A percentile compares a stretch with the other conserved stretches of the same genome.
Conservation (phyloP, 2,329 filamentous ascomycete species). For the Fusarium acutatum region DNA sequence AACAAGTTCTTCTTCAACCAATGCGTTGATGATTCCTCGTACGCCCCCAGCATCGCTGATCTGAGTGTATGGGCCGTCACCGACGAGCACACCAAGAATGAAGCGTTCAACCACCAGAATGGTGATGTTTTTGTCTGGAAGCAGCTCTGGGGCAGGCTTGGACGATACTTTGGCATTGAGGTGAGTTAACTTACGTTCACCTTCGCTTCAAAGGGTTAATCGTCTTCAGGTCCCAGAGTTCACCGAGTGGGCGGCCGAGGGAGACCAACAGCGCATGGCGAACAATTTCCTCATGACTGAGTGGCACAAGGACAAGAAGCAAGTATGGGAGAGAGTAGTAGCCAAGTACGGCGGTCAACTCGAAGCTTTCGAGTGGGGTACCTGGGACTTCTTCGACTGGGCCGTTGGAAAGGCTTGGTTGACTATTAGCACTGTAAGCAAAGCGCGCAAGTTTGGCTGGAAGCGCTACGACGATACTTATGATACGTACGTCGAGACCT, state of each 20-base stretch:
- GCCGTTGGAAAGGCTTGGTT: slow-evolving; percentile 30
- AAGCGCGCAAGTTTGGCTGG: slow-evolving; percentile 34
- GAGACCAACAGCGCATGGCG: slow-evolving; percentile 21
- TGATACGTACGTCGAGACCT: slow-evolving; percentile 25
- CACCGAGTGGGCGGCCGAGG: slow-evolving; percentile 17
- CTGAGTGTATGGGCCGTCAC: slow-evolving; percentile 19
- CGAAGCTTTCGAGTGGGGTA: slow-evolving; percentile 28
- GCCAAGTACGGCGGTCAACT: slow-evolving; percentile 20
- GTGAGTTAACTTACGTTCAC: no score
- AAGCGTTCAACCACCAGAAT: slow-evolving; percentile 25
- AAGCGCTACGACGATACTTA: slow-evolving; percentile 27
- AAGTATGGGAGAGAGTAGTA: slow-evolving; percentile 24
- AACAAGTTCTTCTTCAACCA: slow-evolving; percentile 27
- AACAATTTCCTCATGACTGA: slow-evolving; percentile 29
- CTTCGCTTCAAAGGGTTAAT: no score
- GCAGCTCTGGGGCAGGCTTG: slow-evolving; percentile 4
- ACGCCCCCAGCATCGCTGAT: slow-evolving; percentile 24
- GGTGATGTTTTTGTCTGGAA: slow-evolving; percentile 25
- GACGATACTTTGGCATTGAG: slow-evolving; percentile 8
- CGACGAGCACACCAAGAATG: slow-evolving; percentile 9
- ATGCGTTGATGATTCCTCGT: slow-evolving; percentile 21
- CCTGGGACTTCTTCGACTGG: slow-evolving; percentile 34
- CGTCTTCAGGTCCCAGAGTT: slow-evolving; percentile 1
- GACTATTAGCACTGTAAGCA: slow-evolving; percentile 14
- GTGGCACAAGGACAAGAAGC: slow-evolving; percentile 28